Base-by-base conservation (phyloP, 495 filamentous ascomycete genomes). In the Talaromyces borbonicus region DNA sequence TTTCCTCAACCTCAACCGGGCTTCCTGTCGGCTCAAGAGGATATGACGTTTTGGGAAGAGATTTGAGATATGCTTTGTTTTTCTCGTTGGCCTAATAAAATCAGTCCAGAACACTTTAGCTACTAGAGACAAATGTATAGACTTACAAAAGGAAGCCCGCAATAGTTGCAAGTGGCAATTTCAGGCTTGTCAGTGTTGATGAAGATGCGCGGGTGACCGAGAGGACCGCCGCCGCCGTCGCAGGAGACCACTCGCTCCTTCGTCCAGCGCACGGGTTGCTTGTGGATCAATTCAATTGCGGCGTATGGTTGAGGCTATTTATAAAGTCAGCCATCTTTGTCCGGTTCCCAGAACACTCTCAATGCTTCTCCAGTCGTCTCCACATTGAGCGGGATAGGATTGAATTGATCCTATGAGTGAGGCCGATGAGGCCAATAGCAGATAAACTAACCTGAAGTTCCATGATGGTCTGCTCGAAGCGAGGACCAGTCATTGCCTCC, bases 111-210 rank as follows among this genome's bases (percentile, higher is more conserved):
- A 41, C 23, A 16, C 7, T 8, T 19, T 4, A 29, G 23, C 7
- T 18, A 44, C 7, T 40, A 18, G 22, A 5, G 38, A 48, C 30
- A 22, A 25, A 26, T 39, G 22, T 15, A 29, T 22, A 6, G 15
- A 79, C 90, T 59, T 73, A 96, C 92, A 60, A 82, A 98, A 52
- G 93, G 92, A 53, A 90, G 58, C n/a, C 92, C 92, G 61, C 92
- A 98, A 69, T 98, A 98, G 49, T 72, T 80, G 72, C 92, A 98
- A 57, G 73, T 73, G 57, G 74, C 78, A 59, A 98, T 95, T 70
- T 95, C 79, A 47, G 92, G 83, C 75, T 96, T 96, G 69, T 98
- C 92, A 52, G 85, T 81, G 66, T 98, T 98, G 75, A 98, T 98
- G 64, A 84, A 98, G 63, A 98, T 83, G 58, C 76, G 75, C 30